Conservation (phyloP, 495 filamentous ascomycete species). For the Hypoxylon intermedium region DNA sequence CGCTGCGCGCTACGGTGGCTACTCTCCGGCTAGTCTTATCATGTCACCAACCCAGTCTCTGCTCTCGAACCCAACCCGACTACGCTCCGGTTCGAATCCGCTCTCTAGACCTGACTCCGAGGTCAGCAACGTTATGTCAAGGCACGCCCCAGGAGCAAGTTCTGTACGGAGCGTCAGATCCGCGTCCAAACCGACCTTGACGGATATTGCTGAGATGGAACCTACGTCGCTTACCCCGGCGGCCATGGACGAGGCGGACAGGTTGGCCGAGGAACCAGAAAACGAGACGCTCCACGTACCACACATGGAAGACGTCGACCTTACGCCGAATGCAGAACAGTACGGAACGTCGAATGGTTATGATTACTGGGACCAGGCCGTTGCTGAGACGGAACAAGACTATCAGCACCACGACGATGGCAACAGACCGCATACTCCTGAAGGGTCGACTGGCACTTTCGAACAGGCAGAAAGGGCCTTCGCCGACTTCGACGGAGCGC, state of each 20-base stretch:
- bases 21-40: constrained; percentile 70
- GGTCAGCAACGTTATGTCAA: constrained; percentile 43
- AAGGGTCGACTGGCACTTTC: constrained; percentile 72
- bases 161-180: constrained; percentile 53
- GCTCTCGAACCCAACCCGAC: constrained; percentile 58
- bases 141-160: constrained; percentile 55
- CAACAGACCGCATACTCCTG: constrained; percentile 47
- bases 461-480: constrained; percentile 76
- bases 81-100: constrained; percentile 59
- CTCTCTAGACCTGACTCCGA: constrained; percentile 45
- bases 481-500: constrained; percentile 92
- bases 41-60: constrained; percentile 71
- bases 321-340: constrained; percentile 36
- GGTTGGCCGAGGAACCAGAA: constrained; percentile 40
- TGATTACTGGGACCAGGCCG: constrained; percentile 40
- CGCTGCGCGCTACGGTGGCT: constrained; percentile 71
- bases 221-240: constrained; percentile 52
- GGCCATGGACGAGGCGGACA: constrained; percentile 56
- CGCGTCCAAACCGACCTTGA: constrained; percentile 50
- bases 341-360: constrained; percentile 25
- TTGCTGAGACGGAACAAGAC: constrained; percentile 41
- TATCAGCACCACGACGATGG: constrained; percentile 28
- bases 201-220: constrained; percentile 56
- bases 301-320: constrained; percentile 30
- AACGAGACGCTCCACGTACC: constrained; percentile 41